A percentile compares a stretch with the other conserved stretches of the same genome.
Evolutionary conservation across 1,284 basidiomycete genomes (phyloP).

Genomic region (Gomphus bonarii): DNA sequence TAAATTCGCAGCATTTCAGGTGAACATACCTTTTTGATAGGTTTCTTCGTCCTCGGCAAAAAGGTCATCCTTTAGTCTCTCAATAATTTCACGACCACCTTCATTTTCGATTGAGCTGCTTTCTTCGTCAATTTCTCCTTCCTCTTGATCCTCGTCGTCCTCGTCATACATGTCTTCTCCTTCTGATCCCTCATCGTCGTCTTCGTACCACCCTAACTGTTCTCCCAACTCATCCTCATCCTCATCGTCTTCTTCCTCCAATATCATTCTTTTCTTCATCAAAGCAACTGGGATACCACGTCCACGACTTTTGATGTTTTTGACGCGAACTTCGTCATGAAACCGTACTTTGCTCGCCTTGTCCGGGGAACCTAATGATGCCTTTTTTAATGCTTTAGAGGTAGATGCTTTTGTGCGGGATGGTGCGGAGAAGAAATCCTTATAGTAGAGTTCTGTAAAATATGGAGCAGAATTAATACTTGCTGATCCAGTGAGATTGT

Average conservation of each 20-base stretch:
- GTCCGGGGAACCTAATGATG: slow-evolving; percentile 16
- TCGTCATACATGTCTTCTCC: slow-evolving; percentile 19
- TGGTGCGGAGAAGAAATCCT: slow-evolving; percentile 66
- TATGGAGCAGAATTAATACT: slow-evolving; percentile 4
- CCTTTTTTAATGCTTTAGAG: slow-evolving; percentile 18
- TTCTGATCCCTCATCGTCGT: slow-evolving; percentile 13
- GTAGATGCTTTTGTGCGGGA: background rate
- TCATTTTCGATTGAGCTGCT: slow-evolving; percentile 22
- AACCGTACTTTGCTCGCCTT: slow-evolving; percentile 53
- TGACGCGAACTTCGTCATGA: slow-evolving; percentile 71
- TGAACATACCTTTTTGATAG: slow-evolving; percentile 26
- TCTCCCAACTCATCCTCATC: slow-evolving; percentile 24
- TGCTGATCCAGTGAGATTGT: background rate
- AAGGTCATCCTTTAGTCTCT: slow-evolving; percentile 54
- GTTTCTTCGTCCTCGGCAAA: slow-evolving; percentile 50
- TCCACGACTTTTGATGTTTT: slow-evolving; percentile 62
- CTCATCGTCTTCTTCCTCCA: slow-evolving; percentile 23
- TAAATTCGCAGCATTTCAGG: background rate
- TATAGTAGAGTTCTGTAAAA: slow-evolving; percentile 47
- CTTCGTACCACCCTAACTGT: slow-evolving; percentile 11
- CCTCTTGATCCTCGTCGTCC: slow-evolving; percentile 15
- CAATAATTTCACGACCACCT: slow-evolving; percentile 34
- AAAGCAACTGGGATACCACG: slow-evolving; percentile 40
- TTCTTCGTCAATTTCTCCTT: slow-evolving; percentile 19
- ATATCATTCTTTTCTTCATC: slow-evolving; percentile 21